A percentile compares a stretch with the other conserved stretches of the same genome.
phyloP scores from a whole-genome alignment of 2,329 filamentous ascomycete species.

The Westerdykella sp. region DNA sequence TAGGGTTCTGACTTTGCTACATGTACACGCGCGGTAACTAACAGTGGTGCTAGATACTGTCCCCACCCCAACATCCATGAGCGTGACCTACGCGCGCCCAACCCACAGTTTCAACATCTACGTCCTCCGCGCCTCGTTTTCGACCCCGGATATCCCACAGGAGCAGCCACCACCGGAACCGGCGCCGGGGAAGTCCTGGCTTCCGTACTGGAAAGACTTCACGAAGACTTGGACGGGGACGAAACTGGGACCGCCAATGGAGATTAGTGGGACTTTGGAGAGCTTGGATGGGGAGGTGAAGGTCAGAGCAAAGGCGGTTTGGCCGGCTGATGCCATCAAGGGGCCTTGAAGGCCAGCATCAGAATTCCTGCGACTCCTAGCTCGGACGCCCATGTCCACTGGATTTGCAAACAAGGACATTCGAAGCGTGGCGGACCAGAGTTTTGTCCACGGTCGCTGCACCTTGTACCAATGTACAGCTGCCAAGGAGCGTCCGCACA shows the following conservation, averaged over 20 bases:
- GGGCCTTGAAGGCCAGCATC: too few species aligned
- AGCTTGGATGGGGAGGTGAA: constrained; percentile 50
- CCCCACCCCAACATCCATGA: constrained; percentile 34
- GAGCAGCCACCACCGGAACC: constrained; percentile 19
- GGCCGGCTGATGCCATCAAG: constrained; percentile 6
- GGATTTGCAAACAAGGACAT: too few species aligned
- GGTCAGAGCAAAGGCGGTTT: constrained; percentile 48
- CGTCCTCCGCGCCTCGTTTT: constrained; percentile 49
- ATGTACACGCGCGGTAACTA: background rate
- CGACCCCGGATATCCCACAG: constrained; percentile 20
- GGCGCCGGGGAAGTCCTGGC: constrained; percentile 24
- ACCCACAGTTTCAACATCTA: constrained; percentile 58
- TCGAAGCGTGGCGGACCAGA: too few species aligned
- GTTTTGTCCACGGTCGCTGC: too few species aligned
- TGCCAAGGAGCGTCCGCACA: too few species aligned
- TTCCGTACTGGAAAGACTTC: constrained; percentile 32
- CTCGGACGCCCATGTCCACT: too few species aligned
- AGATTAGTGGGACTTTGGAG: constrained; percentile 51
- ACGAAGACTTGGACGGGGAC: constrained; percentile 27
- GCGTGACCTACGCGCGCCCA: constrained; percentile 57
- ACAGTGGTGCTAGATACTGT: constrained; percentile 16
- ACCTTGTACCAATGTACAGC: too few species aligned
- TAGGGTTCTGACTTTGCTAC: constrained; percentile 7
- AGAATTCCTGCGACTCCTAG: too few species aligned
- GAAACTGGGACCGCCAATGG: constrained; percentile 39